These are phyloP conservation scores for Auricularia sp. DNA, from an alignment of 768 basidiomycete species.

Conservation along the genomic window DNA sequence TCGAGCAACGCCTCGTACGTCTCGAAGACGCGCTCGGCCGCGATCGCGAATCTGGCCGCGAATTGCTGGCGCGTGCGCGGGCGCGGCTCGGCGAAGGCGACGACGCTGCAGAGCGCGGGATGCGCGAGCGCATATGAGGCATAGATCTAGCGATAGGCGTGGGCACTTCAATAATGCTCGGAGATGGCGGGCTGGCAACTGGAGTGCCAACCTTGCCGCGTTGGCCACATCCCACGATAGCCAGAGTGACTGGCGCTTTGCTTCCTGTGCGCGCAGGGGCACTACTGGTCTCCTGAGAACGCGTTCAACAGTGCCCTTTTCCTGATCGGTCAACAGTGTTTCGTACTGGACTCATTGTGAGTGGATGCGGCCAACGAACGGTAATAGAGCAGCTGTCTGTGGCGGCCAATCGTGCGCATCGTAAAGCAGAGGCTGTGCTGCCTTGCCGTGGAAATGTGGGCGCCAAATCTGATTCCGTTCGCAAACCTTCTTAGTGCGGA, in stretches of 20 bases:
- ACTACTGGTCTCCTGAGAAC: no score
- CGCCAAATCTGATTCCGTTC: no score
- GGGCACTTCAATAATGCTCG: background rate
- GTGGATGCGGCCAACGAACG: no score
- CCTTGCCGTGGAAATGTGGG: no score
- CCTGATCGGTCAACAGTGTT: no score
- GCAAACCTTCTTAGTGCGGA: no score
- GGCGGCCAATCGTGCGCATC: no score
- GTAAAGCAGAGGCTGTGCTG: no score
- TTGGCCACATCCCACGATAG: slow-evolving; percentile 63
- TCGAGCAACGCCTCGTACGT: slow-evolving; percentile 62
- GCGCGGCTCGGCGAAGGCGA: slow-evolving; percentile 80
- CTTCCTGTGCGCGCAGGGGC: no score
- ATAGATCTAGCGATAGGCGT: slow-evolving; percentile 40
- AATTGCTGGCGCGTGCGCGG: slow-evolving; percentile 51
- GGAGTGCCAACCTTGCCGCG: slow-evolving; percentile 51
- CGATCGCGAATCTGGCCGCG: slow-evolving; percentile 45
- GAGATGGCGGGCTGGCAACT: background rate
- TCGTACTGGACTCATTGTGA: no score
- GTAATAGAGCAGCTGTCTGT: no score
- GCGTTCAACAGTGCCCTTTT: no score
- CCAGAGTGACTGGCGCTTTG: background rate
- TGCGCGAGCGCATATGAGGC: slow-evolving; percentile 46
- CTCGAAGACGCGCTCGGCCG: slow-evolving; percentile 57
- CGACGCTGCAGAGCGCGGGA: slow-evolving; percentile 61